Conservation (phyloP, 805 yeast species). For the Hemisphaericaspora nanyangensis region DNA sequence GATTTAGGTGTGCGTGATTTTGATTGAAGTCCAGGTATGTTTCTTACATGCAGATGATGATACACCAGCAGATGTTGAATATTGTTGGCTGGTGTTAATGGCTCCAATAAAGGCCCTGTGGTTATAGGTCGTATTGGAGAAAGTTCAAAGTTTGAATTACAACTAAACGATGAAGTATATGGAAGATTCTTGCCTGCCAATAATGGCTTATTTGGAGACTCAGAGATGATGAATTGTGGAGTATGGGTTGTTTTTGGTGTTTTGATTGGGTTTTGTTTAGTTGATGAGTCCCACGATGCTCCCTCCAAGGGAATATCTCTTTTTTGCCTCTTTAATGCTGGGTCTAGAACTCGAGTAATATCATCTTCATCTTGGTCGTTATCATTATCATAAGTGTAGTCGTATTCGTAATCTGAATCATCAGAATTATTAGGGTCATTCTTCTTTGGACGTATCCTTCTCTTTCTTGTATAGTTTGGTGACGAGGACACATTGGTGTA, state of each 20-base stretch:
- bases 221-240: conserved; percentile 23
- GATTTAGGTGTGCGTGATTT: conserved; percentile 30
- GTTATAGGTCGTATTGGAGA: conserved; percentile 56
- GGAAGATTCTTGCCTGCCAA: conserved; percentile 42
- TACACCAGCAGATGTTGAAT: conserved; percentile 8
- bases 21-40: background rate
- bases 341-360: conserved; percentile 12
- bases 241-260: conserved; percentile 7
- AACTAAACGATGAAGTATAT: conserved; percentile 64
- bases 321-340: background rate
- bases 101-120: conserved; percentile 64
- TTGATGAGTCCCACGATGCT: background rate
- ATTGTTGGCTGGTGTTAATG: conserved; percentile 50
- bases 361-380: conserved; percentile 16
- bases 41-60: conserved; percentile 5
- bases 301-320: background rate
- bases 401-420: conserved; percentile 5
- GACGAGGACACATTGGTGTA: conserved; percentile 29
- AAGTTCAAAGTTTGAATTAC: conserved; percentile 59
- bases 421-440: conserved; percentile 1
- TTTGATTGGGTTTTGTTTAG: background rate
- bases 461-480: conserved; percentile 15
- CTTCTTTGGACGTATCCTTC: conserved; percentile 7
- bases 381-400: conserved; percentile 5
- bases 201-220: conserved; percentile 39